A percentile compares a stretch with the other conserved stretches of the same genome.
Conservation (phyloP, 805 yeast species). For the Huiozyma sinensis region DNA sequence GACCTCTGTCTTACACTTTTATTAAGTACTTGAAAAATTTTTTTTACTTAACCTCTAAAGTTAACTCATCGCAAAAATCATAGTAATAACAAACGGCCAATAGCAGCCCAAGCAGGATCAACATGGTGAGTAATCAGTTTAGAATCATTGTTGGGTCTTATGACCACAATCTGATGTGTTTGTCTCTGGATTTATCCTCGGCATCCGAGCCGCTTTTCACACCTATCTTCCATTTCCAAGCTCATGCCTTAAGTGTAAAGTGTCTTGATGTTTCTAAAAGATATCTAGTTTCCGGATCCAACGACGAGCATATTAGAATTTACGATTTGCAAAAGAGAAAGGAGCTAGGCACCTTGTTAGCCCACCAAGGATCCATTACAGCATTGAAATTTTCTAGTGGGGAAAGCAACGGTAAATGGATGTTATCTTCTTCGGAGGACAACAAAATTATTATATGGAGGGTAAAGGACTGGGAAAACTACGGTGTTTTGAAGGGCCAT, state of each 20-base stretch:
- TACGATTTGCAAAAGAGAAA: conserved; percentile 90
- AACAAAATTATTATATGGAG: conserved; percentile 89
- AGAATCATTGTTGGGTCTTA: conserved; percentile 90
- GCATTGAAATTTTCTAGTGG: conserved; percentile 60
- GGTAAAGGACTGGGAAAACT: conserved; percentile 91
- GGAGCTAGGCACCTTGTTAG: conserved; percentile 81
- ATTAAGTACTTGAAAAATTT: too few species aligned
- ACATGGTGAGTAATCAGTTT: conserved; percentile 34
- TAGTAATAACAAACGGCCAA: background rate
- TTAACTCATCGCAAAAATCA: too few species aligned
- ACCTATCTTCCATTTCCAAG: conserved; percentile 92
- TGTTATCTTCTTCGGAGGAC: conserved; percentile 82
- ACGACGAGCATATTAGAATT: conserved; percentile 90
- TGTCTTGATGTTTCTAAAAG: conserved; percentile 73
- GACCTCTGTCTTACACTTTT: too few species aligned
- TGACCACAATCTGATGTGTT: conserved; percentile 83
- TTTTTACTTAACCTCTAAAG: too few species aligned
- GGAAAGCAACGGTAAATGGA: conserved; percentile 48
- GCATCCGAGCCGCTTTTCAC: conserved; percentile 54
- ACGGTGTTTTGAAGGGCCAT: conserved; percentile 85
- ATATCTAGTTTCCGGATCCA: conserved; percentile 85
- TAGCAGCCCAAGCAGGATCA: background rate
- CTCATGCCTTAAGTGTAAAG: conserved; percentile 83
- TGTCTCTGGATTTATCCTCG: conserved; percentile 54
- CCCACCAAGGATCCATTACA: conserved; percentile 84